phyloP scores from a whole-genome alignment of 805 yeast genomes.

The Saturnispora mendoncae region DNA sequence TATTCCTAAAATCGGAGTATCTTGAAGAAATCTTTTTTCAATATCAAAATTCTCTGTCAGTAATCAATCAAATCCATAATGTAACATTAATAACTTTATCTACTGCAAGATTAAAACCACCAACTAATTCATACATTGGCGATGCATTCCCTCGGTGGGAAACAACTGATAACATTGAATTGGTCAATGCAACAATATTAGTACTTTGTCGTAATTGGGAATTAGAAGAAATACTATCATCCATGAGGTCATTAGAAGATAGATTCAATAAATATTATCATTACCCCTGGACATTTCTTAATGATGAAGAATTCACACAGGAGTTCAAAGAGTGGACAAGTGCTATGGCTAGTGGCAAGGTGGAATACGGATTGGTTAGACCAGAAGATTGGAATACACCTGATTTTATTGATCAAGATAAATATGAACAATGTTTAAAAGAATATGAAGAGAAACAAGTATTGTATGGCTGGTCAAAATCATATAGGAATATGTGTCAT shows the following conservation, averaged over 20 bases:
- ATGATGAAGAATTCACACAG: slow-evolving; percentile 60
- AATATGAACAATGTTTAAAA: slow-evolving; percentile 38
- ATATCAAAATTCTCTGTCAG: slow-evolving; percentile 13
- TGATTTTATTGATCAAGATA: slow-evolving; percentile 51
- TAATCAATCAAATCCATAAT: slow-evolving; percentile 11
- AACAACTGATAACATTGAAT: slow-evolving; percentile 17
- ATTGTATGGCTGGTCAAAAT: slow-evolving; percentile 54
- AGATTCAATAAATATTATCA: slow-evolving; percentile 57
- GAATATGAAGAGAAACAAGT: slow-evolving; percentile 40
- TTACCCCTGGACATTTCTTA: slow-evolving; percentile 73
- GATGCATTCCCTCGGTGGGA: slow-evolving; percentile 21
- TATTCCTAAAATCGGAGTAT: too few species aligned
- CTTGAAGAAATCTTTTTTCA: not conserved
- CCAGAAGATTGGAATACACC: slow-evolving; percentile 74
- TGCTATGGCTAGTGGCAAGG: slow-evolving; percentile 55
- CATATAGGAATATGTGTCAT: slow-evolving; percentile 90
- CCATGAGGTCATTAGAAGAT: slow-evolving; percentile 75
- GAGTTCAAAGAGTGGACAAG: slow-evolving; percentile 55
- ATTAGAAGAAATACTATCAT: slow-evolving; percentile 56
- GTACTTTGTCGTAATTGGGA: slow-evolving; percentile 86
- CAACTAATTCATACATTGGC: slow-evolving; percentile 32
- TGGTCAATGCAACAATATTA: slow-evolving; percentile 78
- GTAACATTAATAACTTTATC: slow-evolving; percentile 11
- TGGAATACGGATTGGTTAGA: slow-evolving; percentile 61
- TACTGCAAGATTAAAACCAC: slow-evolving; percentile 26